Conservation (phyloP, 2,329 filamentous ascomycete genomes). For the Penicillium sp. region DNA sequence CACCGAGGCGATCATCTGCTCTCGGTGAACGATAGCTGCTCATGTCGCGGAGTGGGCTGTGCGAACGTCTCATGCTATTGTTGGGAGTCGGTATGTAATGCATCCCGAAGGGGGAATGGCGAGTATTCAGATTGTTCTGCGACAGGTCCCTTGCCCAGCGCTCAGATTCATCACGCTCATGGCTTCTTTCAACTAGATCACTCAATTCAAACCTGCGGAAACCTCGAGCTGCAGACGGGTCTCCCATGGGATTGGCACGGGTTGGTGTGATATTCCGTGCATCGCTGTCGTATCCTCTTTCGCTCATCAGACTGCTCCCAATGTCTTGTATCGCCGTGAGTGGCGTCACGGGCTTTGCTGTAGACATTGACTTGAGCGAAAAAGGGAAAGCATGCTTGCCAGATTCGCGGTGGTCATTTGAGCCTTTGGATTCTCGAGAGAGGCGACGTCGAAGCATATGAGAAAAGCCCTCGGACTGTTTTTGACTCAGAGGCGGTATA, state of each 20-base stretch:
- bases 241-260: conserved; percentile 9
- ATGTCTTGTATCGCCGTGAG: conserved; percentile 17
- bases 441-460: conserved; percentile 30
- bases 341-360: conserved; percentile 2
- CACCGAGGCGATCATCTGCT: background rate
- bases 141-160: conserved; percentile 1
- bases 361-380: conserved; percentile 12
- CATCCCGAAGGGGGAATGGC: conserved; percentile 12
- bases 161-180: conserved; percentile 15
- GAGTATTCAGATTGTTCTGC: conserved; percentile 1
- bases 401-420: conserved; percentile 12
- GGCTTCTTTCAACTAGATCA: conserved; percentile 19
- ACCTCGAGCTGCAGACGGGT: conserved; percentile 6
- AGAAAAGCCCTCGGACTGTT: conserved; percentile 23
- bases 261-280: conserved; percentile 38
- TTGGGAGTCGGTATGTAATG: conserved; percentile 18
- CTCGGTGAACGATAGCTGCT: background rate
- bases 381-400: conserved; percentile 19
- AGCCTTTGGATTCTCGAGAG: conserved; percentile 28
- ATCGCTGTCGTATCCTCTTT: conserved; percentile 41
- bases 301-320: conserved; percentile 36
- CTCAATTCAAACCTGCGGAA: conserved; percentile 14
- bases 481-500: conserved; percentile 3
- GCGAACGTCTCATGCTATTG: conserved; percentile 4
- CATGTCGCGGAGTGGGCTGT: background rate